Evolutionary conservation across 2,329 filamentous ascomycete species (phyloP).

Genomic region (Cordyceps cicadae): DNA sequence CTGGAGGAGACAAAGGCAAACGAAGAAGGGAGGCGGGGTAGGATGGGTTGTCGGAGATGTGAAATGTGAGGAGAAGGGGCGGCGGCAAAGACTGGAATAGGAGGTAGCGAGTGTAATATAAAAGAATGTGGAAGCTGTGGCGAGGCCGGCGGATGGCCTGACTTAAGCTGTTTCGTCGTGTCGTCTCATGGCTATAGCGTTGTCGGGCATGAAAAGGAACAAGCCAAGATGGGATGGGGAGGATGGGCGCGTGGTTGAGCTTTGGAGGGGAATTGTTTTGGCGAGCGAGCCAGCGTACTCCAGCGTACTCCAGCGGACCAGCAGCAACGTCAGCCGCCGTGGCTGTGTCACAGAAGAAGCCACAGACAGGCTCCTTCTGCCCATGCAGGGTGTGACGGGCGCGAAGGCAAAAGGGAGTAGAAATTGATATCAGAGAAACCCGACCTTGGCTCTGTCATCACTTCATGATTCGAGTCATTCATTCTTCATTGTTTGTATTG

Average conservation of each 20-base stretch:
- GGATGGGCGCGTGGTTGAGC: background rate
- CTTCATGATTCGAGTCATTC: slow-evolving; percentile 3
- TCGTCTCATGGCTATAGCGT: background rate
- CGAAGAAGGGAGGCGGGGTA: background rate
- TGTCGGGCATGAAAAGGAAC: background rate
- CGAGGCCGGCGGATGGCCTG: too few species aligned
- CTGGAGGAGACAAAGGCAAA: background rate
- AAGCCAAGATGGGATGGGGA: background rate
- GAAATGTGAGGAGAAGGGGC: background rate
- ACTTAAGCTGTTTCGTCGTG: background rate
- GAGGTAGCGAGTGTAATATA: background rate
- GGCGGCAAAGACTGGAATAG: background rate
- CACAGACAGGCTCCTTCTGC: too few species aligned
- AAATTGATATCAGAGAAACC: background rate
- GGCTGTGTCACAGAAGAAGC: slow-evolving; percentile 4
- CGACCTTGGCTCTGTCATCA: background rate
- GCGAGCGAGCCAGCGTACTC: too few species aligned
- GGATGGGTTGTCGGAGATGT: background rate
- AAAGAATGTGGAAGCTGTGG: background rate
- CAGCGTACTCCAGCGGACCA: too few species aligned
- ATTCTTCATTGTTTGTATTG: too few species aligned
- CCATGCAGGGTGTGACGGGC: background rate
- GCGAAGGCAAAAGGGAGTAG: background rate
- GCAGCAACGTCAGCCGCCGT: slow-evolving; percentile 10
- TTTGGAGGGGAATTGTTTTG: background rate